Conservation (phyloP, 2,329 filamentous ascomycete genomes). For the Aspergillus neoniger region DNA sequence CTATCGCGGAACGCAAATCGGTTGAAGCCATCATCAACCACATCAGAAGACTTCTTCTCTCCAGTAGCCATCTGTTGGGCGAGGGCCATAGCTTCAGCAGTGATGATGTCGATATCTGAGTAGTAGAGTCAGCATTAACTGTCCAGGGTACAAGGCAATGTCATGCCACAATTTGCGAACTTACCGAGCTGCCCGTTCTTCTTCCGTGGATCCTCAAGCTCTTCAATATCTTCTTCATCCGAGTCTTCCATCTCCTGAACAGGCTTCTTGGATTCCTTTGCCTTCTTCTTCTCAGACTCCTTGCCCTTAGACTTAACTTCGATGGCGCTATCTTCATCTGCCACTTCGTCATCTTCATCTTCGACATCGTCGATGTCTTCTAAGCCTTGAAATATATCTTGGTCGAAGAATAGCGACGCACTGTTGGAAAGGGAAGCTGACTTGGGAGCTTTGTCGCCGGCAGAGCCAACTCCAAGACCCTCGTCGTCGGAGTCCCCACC, state of each 20-base stretch:
- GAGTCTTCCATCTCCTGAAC: constrained; percentile 35
- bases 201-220: constrained; percentile 42
- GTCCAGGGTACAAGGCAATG: constrained; percentile 21
- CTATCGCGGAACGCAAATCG: constrained; percentile 86
- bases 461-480: constrained; percentile 36
- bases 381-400: constrained; percentile 89
- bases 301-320: constrained; percentile 33
- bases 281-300: constrained; percentile 26
- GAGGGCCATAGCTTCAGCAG: constrained; percentile 97
- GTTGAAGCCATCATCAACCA: constrained; percentile 91
- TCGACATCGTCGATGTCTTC: constrained; percentile 64
- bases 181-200: constrained; percentile 48
- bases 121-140: constrained; percentile 22
- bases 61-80: constrained; percentile 89
- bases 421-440: constrained; percentile 71
- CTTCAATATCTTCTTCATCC: constrained; percentile 40
- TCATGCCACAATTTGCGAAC: constrained; percentile 13
- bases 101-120: constrained; percentile 93
- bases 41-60: constrained; percentile 73
- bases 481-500: constrained; percentile 60
- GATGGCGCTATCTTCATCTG: constrained; percentile 54
- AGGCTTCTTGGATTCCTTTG: constrained; percentile 25
- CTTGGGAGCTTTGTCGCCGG: constrained; percentile 36
- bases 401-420: constrained; percentile 86
- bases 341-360: constrained; percentile 57